These are phyloP conservation scores for Atalantia buxifolia DNA, from an alignment of 345 rosid species.

Conservation along the genomic window DNA sequence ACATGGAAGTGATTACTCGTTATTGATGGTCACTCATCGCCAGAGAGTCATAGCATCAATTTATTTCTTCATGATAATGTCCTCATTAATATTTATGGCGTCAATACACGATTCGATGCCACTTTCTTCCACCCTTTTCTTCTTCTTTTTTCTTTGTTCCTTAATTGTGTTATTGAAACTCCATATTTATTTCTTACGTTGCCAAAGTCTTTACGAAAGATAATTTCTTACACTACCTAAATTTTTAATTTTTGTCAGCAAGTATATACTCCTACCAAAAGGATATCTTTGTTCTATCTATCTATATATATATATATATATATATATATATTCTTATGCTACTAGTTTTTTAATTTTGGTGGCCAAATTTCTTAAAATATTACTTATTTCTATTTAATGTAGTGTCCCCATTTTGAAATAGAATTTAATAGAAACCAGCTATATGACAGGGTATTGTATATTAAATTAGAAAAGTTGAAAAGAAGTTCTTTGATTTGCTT, in stretches of 20 bases:
- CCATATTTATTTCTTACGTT: background rate
- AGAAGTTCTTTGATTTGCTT: background rate
- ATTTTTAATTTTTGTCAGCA: too few relatives aligned
- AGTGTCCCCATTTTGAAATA: background rate
- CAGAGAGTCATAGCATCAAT: background rate
- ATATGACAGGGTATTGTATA: background rate
- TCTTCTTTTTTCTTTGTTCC: too few relatives aligned
- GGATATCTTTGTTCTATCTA: too few relatives aligned
- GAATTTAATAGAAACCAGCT: background rate
- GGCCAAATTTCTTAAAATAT: background rate
- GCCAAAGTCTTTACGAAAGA: background rate
- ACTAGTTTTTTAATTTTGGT: background rate
- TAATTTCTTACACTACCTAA: background rate
- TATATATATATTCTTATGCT: background rate
- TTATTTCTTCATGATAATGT: background rate
- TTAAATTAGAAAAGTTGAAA: background rate
- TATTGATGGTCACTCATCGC: background rate
- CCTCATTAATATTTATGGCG: background rate
- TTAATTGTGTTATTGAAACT: background rate
- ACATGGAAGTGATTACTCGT: background rate
- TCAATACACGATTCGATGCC: background rate
- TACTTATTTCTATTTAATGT: background rate
- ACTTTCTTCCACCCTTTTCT: background rate
- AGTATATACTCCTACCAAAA: too few relatives aligned
- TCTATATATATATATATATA: too few relatives aligned